phyloP scores from a whole-genome alignment of 2,329 filamentous ascomycete species.

The Fusarium longipes region DNA sequence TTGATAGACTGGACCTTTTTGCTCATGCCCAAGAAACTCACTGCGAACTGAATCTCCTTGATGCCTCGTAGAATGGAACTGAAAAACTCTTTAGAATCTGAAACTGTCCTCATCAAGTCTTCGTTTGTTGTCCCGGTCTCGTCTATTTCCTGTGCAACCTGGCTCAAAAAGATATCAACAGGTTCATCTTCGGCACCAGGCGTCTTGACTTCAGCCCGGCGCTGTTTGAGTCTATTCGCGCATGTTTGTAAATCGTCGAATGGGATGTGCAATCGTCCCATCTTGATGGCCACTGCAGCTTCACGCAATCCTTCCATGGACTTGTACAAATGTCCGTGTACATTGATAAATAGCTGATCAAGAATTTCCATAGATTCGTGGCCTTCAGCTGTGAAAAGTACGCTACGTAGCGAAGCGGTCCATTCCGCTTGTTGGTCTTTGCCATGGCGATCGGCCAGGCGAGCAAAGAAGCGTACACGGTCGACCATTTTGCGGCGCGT shows the following conservation, averaged over 20 bases:
- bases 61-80: conserved; percentile 91
- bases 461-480: conserved; percentile 87
- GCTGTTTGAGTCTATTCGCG: conserved; percentile 65
- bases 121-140: conserved; percentile 73
- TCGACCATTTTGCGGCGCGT: conserved; percentile 93
- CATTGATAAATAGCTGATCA: conserved; percentile 87
- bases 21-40: conserved; percentile 89
- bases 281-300: conserved; percentile 88
- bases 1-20: conserved; percentile 79
- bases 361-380: conserved; percentile 87
- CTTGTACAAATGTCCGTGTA: conserved; percentile 90
- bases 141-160: conserved; percentile 80
- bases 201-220: conserved; percentile 51
- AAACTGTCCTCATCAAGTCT: conserved; percentile 82
- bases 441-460: conserved; percentile 70
- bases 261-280: conserved; percentile 89
- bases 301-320: conserved; percentile 89
- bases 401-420: conserved; percentile 86
- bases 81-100: conserved; percentile 92
- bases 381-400: conserved; percentile 88
- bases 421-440: conserved; percentile 84
- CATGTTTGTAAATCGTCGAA: conserved; percentile 84
- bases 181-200: conserved; percentile 59
- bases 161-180: conserved; percentile 73
- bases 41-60: conserved; percentile 94